Evolutionary conservation across 23 red algal species (phyloP).

Genomic region (Gracilaria gracilis): DNA sequence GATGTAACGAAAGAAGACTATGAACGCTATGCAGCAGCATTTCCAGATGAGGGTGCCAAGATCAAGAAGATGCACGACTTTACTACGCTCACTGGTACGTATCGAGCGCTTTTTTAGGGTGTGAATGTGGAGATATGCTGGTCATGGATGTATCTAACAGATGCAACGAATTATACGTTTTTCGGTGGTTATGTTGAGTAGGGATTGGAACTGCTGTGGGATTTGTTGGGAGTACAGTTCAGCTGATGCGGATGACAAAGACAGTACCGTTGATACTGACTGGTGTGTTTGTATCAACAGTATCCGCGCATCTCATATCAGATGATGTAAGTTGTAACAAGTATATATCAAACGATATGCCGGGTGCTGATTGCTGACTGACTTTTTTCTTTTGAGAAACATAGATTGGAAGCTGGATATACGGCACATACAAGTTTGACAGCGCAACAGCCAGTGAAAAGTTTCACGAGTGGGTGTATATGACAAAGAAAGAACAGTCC

Average conservation of each 20-base stretch:
- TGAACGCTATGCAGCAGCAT: slow-evolving; percentile 18
- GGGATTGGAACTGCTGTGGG: slow-evolving; percentile 21
- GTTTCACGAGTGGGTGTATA: slow-evolving; percentile 45
- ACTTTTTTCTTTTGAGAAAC: neutral
- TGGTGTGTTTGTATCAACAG: slow-evolving; percentile 7
- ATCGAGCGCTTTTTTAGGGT: neutral
- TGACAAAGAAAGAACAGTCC: slow-evolving; percentile 13
- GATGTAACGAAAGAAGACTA: slow-evolving; percentile 19
- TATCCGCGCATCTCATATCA: slow-evolving; percentile 16
- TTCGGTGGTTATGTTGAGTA: neutral
- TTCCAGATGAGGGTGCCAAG: slow-evolving; percentile 57
- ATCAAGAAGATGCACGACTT: slow-evolving; percentile 23
- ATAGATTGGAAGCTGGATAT: slow-evolving; percentile 51
- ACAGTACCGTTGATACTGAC: slow-evolving; percentile 34
- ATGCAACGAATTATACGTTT: neutral
- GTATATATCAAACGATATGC: neutral
- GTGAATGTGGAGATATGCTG: neutral
- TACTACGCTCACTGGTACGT: slow-evolving; percentile 33
- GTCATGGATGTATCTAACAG: neutral
- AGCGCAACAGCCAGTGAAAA: neutral
- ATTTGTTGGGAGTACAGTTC: slow-evolving; percentile 39
- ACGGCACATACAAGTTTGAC: slow-evolving; percentile 64
- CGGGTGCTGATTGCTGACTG: neutral
- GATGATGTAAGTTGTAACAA: slow-evolving; percentile 39
- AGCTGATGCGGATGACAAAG: slow-evolving; percentile 37